These are phyloP conservation scores for Mortierella sp. DNA, from an alignment of 371 early-diverging fungal genomes.

Conservation along the genomic window DNA sequence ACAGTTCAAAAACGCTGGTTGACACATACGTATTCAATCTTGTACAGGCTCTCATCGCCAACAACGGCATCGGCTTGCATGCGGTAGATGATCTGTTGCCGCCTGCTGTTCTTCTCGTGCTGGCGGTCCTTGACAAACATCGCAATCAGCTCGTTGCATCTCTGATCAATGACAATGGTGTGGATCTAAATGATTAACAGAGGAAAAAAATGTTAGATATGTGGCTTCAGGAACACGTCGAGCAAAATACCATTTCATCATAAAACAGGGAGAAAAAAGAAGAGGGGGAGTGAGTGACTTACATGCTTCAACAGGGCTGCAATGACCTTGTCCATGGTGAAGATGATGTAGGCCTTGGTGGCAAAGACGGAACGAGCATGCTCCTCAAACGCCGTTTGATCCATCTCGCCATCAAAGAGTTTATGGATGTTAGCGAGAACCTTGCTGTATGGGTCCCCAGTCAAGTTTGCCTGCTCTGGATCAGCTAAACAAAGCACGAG, in stretches of 20 bases:
- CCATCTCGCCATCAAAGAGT: slow-evolving; percentile 88
- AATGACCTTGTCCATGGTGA: slow-evolving; percentile 91
- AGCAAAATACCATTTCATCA: background rate
- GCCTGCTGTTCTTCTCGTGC: slow-evolving; percentile 70
- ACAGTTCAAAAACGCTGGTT: slow-evolving; percentile 13
- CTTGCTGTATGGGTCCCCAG: slow-evolving; percentile 79
- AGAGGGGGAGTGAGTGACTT: slow-evolving; percentile 20
- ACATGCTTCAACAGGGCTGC: slow-evolving; percentile 86
- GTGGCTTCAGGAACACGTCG: background rate
- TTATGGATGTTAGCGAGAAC: slow-evolving; percentile 83
- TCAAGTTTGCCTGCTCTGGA: slow-evolving; percentile 65
- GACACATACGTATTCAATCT: slow-evolving; percentile 84
- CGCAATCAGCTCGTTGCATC: slow-evolving; percentile 69
- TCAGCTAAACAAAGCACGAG: slow-evolving; percentile 13
- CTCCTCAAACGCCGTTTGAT: slow-evolving; percentile 93
- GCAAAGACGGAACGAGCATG: slow-evolving; percentile 86
- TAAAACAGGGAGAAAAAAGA: background rate
- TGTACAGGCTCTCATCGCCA: slow-evolving; percentile 88
- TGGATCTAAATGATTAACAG: slow-evolving; percentile 57
- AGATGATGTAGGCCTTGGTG: slow-evolving; percentile 87
- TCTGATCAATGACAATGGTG: slow-evolving; percentile 66
- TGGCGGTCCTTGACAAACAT: slow-evolving; percentile 68
- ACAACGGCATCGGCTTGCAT: slow-evolving; percentile 85
- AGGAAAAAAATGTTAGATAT: background rate
- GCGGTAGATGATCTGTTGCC: slow-evolving; percentile 86